Evolutionary conservation across 2,329 filamentous ascomycete species (phyloP), one percentile per base, ranked within the genome.

Genomic region (Cladophialophora exuberans): DNA sequence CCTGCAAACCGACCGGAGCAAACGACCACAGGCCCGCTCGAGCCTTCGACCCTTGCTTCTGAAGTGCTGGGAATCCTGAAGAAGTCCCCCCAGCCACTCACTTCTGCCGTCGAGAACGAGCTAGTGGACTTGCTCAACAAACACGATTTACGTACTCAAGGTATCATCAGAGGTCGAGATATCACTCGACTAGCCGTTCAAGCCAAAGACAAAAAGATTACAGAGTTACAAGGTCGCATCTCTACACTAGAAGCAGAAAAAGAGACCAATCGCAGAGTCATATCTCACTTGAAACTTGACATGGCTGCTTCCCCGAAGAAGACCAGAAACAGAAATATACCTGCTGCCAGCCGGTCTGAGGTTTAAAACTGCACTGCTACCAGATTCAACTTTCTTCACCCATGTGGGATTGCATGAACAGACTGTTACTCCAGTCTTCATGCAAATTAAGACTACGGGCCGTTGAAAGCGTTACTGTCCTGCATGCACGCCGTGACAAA

Each of bases 141-240:
- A 39, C 78, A 88, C 60, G 80, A 82, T 13, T 71, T 84, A 47
- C 79, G 77, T 47, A 77, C 79, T 0, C 82, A 80, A 63, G 88
- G 88, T 0, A 76, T 88, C 17, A 76, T 77, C 33, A 80, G 80
- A 58, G 86, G 87, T 0, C 76, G 88, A 2, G 87, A 93, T 56
- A 80, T 86, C 5, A 79, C 82, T 3, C 74, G 88, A n/a, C 69
- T 81, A 6, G 81, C 79, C 3, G 66, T 89, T 28, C 84, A 83
- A 65, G 76, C 78, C 3, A 85, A 85, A 60, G 86, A 93, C 75
- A 71, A 83, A 67, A 73, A 84, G 73, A 75, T 87, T 68, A 71
- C 79, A 69, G 76, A 88, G 70, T 72, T 96, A 72, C 80, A 85
- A 74, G 74, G 88, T 67, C 74, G 86, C 63, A 76, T 95, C 78